Conservation (phyloP, 805 yeast species). For the Lipomyces yamadae region DNA sequence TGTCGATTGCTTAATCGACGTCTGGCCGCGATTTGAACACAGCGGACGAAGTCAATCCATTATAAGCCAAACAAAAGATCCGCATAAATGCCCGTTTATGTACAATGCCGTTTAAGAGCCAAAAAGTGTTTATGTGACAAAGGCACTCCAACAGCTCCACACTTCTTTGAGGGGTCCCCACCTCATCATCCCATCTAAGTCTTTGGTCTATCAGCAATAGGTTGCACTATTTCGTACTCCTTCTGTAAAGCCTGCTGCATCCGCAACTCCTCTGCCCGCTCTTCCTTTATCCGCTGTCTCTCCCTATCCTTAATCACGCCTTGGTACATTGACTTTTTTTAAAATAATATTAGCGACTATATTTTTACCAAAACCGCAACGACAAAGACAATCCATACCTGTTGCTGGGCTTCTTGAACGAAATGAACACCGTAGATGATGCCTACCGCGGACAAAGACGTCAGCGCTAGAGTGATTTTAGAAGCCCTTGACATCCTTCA, state of each 20-base stretch:
- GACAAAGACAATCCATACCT: slow-evolving; percentile 14
- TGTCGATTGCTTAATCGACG: no score
- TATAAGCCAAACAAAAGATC: no score
- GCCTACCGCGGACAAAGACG: slow-evolving; percentile 21
- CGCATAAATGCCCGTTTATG: not conserved
- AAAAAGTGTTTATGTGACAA: no score
- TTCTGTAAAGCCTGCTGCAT: slow-evolving; percentile 35
- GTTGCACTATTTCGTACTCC: slow-evolving; percentile 38
- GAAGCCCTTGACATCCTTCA: slow-evolving; percentile 36
- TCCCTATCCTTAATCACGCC: slow-evolving; percentile 39
- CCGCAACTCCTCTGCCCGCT: slow-evolving; percentile 35
- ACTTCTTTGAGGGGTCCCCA: no score
- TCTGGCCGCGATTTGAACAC: no score
- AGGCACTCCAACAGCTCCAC: no score
- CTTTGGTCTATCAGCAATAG: slow-evolving; percentile 15
- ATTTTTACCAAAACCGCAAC: no score
- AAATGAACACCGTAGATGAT: slow-evolving; percentile 38
- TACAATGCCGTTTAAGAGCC: not conserved
- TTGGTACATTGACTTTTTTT: slow-evolving; percentile 33
- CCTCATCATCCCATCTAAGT: not conserved
- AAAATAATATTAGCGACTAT: not conserved
- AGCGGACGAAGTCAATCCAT: no score
- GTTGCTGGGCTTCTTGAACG: slow-evolving; percentile 36
- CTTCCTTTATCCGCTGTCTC: slow-evolving; percentile 36
- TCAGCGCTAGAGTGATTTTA: slow-evolving; percentile 32